Conservation (phyloP, 352 stramenopile species). For the Phytophthora fragariaefolia region DNA sequence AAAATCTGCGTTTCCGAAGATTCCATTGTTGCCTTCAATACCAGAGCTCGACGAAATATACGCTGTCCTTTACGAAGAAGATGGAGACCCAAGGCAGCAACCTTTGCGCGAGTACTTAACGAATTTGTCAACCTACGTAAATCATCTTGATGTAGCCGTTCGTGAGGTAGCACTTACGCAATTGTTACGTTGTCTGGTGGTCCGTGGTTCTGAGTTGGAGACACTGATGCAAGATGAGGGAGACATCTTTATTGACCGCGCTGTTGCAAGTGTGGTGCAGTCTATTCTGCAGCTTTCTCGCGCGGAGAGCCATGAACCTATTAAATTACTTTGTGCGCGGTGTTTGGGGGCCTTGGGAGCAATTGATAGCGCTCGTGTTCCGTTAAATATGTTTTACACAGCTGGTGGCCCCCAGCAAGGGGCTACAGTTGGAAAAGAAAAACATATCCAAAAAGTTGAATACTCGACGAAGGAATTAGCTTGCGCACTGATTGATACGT, state of each 20-base stretch:
- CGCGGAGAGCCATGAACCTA: slow-evolving; percentile 64
- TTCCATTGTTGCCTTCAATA: slow-evolving; percentile 72
- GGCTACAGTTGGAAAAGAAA: slow-evolving; percentile 45
- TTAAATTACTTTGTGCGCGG: slow-evolving; percentile 76
- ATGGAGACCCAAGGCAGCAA: slow-evolving; percentile 60
- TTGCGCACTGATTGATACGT: slow-evolving; percentile 83
- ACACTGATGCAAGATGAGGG: slow-evolving; percentile 75
- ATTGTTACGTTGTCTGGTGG: slow-evolving; percentile 68
- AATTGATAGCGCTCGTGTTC: slow-evolving; percentile 82
- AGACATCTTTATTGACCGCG: slow-evolving; percentile 67
- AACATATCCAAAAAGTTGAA: slow-evolving; percentile 53
- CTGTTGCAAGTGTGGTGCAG: slow-evolving; percentile 63
- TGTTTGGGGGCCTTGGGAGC: slow-evolving; percentile 81
- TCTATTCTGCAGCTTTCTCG: slow-evolving; percentile 74
- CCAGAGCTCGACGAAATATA: slow-evolving; percentile 76
- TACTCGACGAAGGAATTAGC: slow-evolving; percentile 83
- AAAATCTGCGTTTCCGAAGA: slow-evolving; percentile 66
- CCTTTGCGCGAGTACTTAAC: slow-evolving; percentile 60
- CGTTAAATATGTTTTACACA: slow-evolving; percentile 68
- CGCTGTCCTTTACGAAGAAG: slow-evolving; percentile 55
- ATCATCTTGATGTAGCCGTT: slow-evolving; percentile 81
- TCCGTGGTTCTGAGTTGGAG: slow-evolving; percentile 66
- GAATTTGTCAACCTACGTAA: slow-evolving; percentile 67
- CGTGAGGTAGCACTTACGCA: slow-evolving; percentile 80
- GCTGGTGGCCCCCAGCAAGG: slow-evolving; percentile 30